phyloP scores from a whole-genome alignment of 2,329 filamentous ascomycete genomes.

The Thielaviopsis musarum region DNA sequence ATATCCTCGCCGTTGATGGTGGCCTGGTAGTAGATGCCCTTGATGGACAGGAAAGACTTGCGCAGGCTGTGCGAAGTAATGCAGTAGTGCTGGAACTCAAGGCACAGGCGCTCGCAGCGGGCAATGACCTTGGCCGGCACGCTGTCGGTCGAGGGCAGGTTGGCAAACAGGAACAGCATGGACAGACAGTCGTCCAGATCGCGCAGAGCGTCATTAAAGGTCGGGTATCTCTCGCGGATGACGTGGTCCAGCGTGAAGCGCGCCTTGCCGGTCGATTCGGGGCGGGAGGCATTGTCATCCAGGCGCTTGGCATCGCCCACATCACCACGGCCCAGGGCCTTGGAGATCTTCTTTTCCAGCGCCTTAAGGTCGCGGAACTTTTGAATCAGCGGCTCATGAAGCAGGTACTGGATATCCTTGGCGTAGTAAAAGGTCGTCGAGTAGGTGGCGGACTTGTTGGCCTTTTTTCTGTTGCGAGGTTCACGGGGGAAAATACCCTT shows the following conservation, averaged over 20 bases:
- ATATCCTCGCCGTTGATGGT: slow-evolving; percentile 95
- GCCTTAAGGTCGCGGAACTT: slow-evolving; percentile 97
- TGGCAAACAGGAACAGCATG: slow-evolving; percentile 95
- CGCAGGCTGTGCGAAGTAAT: slow-evolving; percentile 81
- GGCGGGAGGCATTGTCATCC: slow-evolving; percentile 68
- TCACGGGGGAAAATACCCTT: slow-evolving; percentile 98
- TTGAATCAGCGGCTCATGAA: slow-evolving; percentile 83
- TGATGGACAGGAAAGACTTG: slow-evolving; percentile 96
- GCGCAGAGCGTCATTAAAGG: slow-evolving; percentile 82
- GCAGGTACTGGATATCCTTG: slow-evolving; percentile 95
- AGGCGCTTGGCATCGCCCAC: slow-evolving; percentile 73
- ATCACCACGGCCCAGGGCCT: slow-evolving; percentile 81
- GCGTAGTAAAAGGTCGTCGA: slow-evolving; percentile 84
- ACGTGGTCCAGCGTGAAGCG: slow-evolving; percentile 89
- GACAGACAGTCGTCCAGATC: slow-evolving; percentile 94
- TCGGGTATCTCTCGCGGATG: slow-evolving; percentile 94
- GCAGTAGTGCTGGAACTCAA: slow-evolving; percentile 96
- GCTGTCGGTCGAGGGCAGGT: slow-evolving; percentile 73
- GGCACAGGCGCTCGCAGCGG: slow-evolving; percentile 77
- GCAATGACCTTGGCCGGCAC: slow-evolving; percentile 93
- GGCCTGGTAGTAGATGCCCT: slow-evolving; percentile 98
- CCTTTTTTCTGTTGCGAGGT: slow-evolving; percentile 94
- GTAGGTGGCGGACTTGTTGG: slow-evolving; percentile 72
- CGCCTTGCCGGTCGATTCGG: slow-evolving; percentile 82
- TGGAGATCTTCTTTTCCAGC: slow-evolving; percentile 92